Evolutionary conservation across 495 filamentous ascomycete genomes (phyloP), one percentile per base, ranked within the genome.

Genomic region (Penicillium steckii): DNA sequence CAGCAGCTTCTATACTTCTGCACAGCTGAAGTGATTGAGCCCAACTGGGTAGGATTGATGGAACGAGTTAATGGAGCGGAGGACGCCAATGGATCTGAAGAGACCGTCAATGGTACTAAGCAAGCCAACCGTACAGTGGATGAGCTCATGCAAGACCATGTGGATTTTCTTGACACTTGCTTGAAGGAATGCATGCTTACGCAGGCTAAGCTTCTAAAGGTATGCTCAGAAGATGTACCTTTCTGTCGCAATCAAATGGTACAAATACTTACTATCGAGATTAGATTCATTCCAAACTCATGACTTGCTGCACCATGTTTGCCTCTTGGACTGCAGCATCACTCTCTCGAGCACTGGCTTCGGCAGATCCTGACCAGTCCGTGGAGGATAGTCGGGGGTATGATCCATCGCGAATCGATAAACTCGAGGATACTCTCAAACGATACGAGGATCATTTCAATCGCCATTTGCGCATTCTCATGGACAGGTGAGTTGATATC

Each of bases 141-240:
- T 59, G 90, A 97, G 66, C 72, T 98, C 61, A 98, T 98, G 94
- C 91, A 97, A 69, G 93, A 97, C 67, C 94, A 98, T 76, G 92
- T 98, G 25, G 94, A 97, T 70, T 97, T 97, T 67, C 69, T 98
- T 48, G 94, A 97, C 61, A 97, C 93, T 10, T 98, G 94, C 68
- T 74, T 98, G 48, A 97, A 97, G 72, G 94, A 97, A 73, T 97
- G 95, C 76, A 97, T 97, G 93, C 79, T 98, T 27, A 97, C 95
- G 9, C 96, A 98, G 65, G 87, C 88, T 46, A 96, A 95, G 69
- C 72, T 98, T 7, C 74, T 98, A 17, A 85, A 89, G 75, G 94
- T 97, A 80, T 43, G 80, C 68, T 44, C 26, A 19, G 6, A 26
- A 4, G 17, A 7, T n/a, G 35, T 26, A 25, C 41, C 8, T 13